Percentiles rank a stretch among this genome's conserved stretches.
phyloP scores from a whole-genome alignment of 2,329 filamentous ascomycete species.

The Dactylellina leptospora region DNA sequence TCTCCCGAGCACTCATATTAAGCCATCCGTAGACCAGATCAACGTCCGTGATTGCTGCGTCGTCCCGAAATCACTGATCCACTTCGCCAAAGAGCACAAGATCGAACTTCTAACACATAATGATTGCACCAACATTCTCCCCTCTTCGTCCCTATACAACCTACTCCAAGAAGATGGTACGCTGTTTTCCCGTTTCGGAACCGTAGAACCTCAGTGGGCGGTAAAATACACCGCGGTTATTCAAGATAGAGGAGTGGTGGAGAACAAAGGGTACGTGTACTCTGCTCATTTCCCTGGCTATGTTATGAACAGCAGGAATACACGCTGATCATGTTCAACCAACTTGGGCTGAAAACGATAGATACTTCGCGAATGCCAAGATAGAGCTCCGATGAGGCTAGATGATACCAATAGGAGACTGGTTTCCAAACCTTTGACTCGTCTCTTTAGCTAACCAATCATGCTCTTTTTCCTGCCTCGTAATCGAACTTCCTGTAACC shows the following conservation, averaged over 20 bases:
- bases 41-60: constrained; percentile 96
- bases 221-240: constrained; percentile 97
- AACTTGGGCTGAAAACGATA: neutral
- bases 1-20: constrained; percentile 73
- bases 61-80: constrained; percentile 84
- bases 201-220: constrained; percentile 88
- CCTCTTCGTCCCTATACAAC: constrained; percentile 82
- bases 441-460: constrained; percentile 72
- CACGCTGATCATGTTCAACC: neutral
- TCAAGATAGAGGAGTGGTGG: constrained; percentile 90
- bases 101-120: constrained; percentile 93
- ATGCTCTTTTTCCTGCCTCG: constrained; percentile 96
- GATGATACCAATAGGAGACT: neutral
- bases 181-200: constrained; percentile 62
- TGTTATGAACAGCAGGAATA: too few relatives aligned
- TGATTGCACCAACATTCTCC: constrained; percentile 90
- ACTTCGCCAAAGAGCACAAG: constrained; percentile 80
- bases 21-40: constrained; percentile 90
- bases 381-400: constrained; percentile 1
- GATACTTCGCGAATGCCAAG: constrained; percentile 46
- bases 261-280: constrained; percentile 87
- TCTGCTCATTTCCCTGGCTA: neutral
- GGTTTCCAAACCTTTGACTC: neutral
- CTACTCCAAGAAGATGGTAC: constrained; percentile 75
- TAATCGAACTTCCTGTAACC: constrained; percentile 89